Conservation (phyloP, 306 rosid genomes). For the Medicago arabica region DNA sequence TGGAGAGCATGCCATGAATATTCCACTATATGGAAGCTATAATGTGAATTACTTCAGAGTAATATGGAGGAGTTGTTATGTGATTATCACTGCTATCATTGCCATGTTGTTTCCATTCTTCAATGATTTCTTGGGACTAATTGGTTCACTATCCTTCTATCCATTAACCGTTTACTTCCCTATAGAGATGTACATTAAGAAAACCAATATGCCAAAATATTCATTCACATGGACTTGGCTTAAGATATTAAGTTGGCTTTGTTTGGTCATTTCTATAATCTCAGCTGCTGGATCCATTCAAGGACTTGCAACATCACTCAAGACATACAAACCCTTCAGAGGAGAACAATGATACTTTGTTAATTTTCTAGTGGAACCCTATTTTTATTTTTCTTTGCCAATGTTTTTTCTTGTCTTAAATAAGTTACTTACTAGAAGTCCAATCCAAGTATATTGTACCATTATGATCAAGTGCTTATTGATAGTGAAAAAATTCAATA, state of each 20-base stretch:
- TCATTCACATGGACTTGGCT: conserved; percentile 93
- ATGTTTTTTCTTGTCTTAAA: conserved; percentile 8
- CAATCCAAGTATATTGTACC: neutral
- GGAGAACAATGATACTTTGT: conserved; percentile 40
- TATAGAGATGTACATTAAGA: conserved; percentile 88
- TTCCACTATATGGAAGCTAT: conserved; percentile 61
- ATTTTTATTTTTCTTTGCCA: neutral
- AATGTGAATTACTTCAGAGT: conserved; percentile 66
- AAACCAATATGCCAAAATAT: conserved; percentile 61
- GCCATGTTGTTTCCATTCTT: conserved; percentile 98
- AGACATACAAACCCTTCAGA: conserved; percentile 76
- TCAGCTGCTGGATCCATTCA: conserved; percentile 90
- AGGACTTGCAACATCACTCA: conserved; percentile 73
- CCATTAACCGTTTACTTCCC: conserved; percentile 94
- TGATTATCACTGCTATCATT: conserved; percentile 66
- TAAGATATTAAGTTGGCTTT: conserved; percentile 79
- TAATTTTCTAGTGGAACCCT: neutral
- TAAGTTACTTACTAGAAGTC: neutral
- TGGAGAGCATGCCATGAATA: conserved; percentile 53
- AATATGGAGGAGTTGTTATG: conserved; percentile 83
- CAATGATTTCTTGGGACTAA: conserved; percentile 85
- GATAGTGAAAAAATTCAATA: conserved; percentile 4
- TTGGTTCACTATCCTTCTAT: conserved; percentile 92
- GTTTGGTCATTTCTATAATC: conserved; percentile 75
- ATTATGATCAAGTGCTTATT: neutral